Conservation (phyloP, 139 green algal species). For the Gonium pectorale region DNA sequence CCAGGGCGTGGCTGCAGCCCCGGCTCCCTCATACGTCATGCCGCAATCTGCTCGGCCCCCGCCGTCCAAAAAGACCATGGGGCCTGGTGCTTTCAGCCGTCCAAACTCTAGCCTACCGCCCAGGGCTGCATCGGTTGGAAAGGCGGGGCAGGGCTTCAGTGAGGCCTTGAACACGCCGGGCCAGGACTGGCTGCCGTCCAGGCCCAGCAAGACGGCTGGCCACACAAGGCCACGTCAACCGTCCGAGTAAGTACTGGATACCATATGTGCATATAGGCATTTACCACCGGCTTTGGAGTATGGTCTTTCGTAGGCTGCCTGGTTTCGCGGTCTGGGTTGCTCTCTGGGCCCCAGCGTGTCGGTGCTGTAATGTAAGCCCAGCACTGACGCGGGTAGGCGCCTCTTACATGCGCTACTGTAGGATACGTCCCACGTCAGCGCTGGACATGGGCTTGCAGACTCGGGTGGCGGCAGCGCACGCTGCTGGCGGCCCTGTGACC, state of each 20-base stretch:
- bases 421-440: constrained; percentile 33
- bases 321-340: no score
- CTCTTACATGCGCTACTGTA: no score
- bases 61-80: constrained; percentile 15
- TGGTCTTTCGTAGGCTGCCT: no score
- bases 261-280: no score
- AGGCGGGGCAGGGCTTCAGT: no score
- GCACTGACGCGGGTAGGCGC: no score
- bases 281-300: no score
- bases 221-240: neutral
- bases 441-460: constrained; percentile 22
- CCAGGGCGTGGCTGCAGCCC: constrained; percentile 53
- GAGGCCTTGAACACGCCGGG: constrained; percentile 47
- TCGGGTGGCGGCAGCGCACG: constrained; percentile 11
- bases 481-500: neutral
- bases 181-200: constrained; percentile 43
- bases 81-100: constrained; percentile 24
- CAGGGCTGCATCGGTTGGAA: no score
- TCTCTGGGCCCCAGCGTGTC: no score
- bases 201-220: neutral
- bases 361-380: no score
- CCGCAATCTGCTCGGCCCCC: neutral
- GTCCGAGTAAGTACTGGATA: neutral
- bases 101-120: constrained; percentile 1
- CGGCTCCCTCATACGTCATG: constrained; percentile 54